These are phyloP conservation scores for Xylariaceae sp. DNA, from an alignment of 2,329 filamentous ascomycete species.

Conservation along the genomic window DNA sequence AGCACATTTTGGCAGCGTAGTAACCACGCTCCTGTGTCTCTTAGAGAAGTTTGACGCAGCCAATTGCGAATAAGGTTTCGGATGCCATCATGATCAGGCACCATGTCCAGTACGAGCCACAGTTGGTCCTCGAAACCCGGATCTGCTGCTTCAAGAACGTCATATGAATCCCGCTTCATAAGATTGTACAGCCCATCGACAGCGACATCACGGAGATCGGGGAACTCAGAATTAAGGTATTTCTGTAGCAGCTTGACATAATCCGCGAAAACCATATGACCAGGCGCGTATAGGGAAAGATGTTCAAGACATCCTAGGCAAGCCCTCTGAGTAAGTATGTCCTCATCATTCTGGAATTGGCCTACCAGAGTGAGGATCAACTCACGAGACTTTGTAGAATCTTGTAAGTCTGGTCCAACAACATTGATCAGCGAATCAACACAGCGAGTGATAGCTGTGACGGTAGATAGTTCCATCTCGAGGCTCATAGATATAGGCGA, in stretches of 20 bases:
- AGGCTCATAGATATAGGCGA: constrained; percentile 87
- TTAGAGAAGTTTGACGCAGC: constrained; percentile 87
- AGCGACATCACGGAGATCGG: constrained; percentile 77
- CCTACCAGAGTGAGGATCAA: constrained; percentile 86
- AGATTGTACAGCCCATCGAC: constrained; percentile 90
- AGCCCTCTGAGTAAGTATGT: constrained; percentile 73
- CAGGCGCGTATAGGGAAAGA: constrained; percentile 88
- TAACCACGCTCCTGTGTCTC: constrained; percentile 84
- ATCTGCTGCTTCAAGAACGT: constrained; percentile 78
- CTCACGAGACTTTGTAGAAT: constrained; percentile 88
- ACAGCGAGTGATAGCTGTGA: constrained; percentile 82
- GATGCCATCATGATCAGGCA: constrained; percentile 79
- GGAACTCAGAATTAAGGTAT: constrained; percentile 73
- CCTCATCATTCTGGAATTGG: constrained; percentile 80
- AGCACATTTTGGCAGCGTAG: constrained; percentile 86
- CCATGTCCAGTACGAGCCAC: constrained; percentile 85
- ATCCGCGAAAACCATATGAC: constrained; percentile 80
- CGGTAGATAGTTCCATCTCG: constrained; percentile 82
- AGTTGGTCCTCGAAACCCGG: constrained; percentile 86
- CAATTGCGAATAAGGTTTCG: constrained; percentile 89
- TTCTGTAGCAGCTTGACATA: constrained; percentile 86
- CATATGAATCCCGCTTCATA: constrained; percentile 89
- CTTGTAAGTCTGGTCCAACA: constrained; percentile 91
- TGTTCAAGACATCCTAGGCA: constrained; percentile 88
- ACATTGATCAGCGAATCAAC: constrained; percentile 98